Evolutionary conservation across 805 yeast genomes (phyloP), one percentile per base, ranked within the genome.

Genomic region (Wickerhamomyces ciferrii): DNA sequence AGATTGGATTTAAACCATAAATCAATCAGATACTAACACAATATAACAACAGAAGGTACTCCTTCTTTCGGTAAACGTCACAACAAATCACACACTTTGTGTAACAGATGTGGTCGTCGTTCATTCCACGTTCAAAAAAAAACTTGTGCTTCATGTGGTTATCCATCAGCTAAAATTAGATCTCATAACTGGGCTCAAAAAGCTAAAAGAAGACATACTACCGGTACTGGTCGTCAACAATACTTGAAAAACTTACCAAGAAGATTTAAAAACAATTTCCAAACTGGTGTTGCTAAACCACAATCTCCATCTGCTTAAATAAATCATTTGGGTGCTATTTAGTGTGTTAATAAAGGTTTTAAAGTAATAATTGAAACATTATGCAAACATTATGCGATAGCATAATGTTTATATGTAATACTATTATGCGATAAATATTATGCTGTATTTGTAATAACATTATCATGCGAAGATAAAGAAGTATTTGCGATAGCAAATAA

Each of bases 61-160:
- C 97, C 98, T 80, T 89, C 97, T 75, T 85, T 89, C 84, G 99
- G 99, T 84, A 92, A 92, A 83, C 90, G 94, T 78, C 97, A 94
- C 88, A 91, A 87, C 92, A 94, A 94, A 82, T 86, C 98, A 73
- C 99, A 94, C 89, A 86, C 95, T 73, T 81, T 91, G 77, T 94
- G 99, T 84, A 89, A 87, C 83, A 86, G 96, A 86, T 94, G 99
- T 83, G 98, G 98, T 71, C 79, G 82, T 72, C 96, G 98, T 82
- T 85, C 97, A 54, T 92, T 92, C 96, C 98, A 94, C 81, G 78
- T 85, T 74, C 99, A 94, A 83, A 94, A 92, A 96, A 87, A 88
- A 84, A 89, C 96, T 68, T 94, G 99, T 81, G 74, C 98, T 74
- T 77, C 94, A 63, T 94, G 99, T 81, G 99, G 99, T 70, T 94